Evolutionary conservation across 257 asterid species (phyloP).

Genomic region (Petrea volubilis): DNA sequence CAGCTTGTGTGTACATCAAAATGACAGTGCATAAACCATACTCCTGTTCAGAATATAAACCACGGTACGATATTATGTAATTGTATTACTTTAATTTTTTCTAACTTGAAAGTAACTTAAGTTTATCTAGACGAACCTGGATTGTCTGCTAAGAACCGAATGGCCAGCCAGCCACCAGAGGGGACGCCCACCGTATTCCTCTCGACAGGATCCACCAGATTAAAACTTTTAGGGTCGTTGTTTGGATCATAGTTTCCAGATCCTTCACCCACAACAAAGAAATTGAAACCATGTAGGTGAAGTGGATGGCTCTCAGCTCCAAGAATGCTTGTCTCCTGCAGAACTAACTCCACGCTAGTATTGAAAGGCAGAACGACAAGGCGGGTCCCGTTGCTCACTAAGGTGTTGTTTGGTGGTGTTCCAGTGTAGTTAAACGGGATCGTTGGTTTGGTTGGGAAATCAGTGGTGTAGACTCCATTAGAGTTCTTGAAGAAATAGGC

Average conservation of each 20-base stretch:
- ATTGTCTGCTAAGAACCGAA: constrained; percentile 70
- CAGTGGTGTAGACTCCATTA: constrained; percentile 49
- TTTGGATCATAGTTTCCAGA: constrained; percentile 53
- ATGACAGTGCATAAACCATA: constrained; percentile 82
- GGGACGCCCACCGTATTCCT: constrained; percentile 74
- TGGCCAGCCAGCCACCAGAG: constrained; percentile 71
- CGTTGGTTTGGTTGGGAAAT: constrained; percentile 54
- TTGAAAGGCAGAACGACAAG: constrained; percentile 51
- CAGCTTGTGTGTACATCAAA: constrained; percentile 67
- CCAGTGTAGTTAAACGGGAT: constrained; percentile 68
- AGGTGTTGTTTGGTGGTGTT: constrained; percentile 60
- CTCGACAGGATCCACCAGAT: constrained; percentile 67
- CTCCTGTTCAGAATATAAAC: constrained; percentile 41
- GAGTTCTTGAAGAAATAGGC: constrained; percentile 45
- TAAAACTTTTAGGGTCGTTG: constrained; percentile 52
- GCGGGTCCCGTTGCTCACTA: constrained; percentile 50
- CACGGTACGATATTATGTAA: not conserved
- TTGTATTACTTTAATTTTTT: not conserved
- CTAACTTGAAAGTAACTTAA: not conserved
- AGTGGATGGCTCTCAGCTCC: constrained; percentile 83
- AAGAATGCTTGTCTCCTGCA: constrained; percentile 70
- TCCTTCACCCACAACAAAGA: constrained; percentile 70
- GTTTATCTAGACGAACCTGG: constrained; percentile 41
- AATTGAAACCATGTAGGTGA: constrained; percentile 73
- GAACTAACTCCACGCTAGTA: constrained; percentile 58